Evolutionary conservation across 2,329 filamentous ascomycete species (phyloP).

Genomic region (Calonectria honghensis): DNA sequence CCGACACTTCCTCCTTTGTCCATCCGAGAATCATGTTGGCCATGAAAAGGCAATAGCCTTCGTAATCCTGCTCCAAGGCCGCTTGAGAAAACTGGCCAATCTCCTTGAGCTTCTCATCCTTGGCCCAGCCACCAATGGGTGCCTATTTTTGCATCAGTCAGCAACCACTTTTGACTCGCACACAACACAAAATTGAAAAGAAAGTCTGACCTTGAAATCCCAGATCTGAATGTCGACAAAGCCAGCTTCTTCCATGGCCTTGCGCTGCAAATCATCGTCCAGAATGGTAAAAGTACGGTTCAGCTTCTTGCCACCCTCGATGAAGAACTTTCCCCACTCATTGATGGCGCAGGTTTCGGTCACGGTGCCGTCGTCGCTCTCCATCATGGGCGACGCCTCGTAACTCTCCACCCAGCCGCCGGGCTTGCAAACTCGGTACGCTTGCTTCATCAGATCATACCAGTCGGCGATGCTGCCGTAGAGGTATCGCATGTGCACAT

Average conservation of each 20-base stretch:
- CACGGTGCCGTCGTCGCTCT: slow-evolving; percentile 59
- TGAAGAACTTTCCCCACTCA: slow-evolving; percentile 57
- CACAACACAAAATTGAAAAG: neutral
- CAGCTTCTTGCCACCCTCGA: slow-evolving; percentile 55
- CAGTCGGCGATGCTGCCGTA: slow-evolving; percentile 75
- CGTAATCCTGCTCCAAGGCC: slow-evolving; percentile 60
- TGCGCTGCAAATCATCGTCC: slow-evolving; percentile 46
- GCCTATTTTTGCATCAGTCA: slow-evolving; percentile 32
- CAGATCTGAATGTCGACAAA: slow-evolving; percentile 48
- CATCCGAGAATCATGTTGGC: slow-evolving; percentile 60
- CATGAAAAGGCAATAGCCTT: slow-evolving; percentile 60
- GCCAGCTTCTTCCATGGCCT: slow-evolving; percentile 50
- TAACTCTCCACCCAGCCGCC: slow-evolving; percentile 68
- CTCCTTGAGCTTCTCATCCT: slow-evolving; percentile 40
- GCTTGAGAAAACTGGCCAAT: slow-evolving; percentile 56
- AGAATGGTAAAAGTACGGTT: slow-evolving; percentile 56
- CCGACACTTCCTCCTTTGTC: slow-evolving; percentile 58
- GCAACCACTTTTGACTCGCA: neutral
- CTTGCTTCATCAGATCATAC: slow-evolving; percentile 69
- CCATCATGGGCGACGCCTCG: slow-evolving; percentile 55
- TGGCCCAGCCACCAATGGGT: slow-evolving; percentile 48
- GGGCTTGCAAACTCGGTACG: slow-evolving; percentile 72
- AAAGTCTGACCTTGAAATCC: slow-evolving; percentile 46
- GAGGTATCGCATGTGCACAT: slow-evolving; percentile 75
- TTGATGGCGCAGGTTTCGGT: slow-evolving; percentile 53